Base-by-base conservation (phyloP, 805 yeast species). In the Suhomyces kilbournensis region DNA sequence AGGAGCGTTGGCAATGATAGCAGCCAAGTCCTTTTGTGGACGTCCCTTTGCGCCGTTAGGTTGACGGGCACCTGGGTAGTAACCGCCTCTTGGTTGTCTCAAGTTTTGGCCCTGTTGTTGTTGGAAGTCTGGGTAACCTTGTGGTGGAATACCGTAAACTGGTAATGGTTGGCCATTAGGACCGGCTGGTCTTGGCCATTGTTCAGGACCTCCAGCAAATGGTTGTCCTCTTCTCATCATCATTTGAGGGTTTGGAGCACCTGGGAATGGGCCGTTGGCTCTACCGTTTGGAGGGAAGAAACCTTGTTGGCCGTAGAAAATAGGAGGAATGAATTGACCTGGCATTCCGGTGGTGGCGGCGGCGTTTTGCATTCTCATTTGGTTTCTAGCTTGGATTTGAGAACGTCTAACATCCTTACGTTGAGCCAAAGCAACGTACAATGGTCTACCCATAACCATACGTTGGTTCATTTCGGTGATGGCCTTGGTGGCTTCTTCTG, bases 401-500 rank as follows among this genome's bases (percentile, higher is more conserved):
- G 90, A 83, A 73, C 96, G 88, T 84, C 99, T 91, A 53, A 90
- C 96, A 65, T 93, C 99, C 80, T 90, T 93, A 76, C 97, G 89
- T 84, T 94, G 99, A 64, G 99, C 99, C 69, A 94, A 85, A 56
- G 97, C 97, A 76, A 94, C 99, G 74, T 93, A 94, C 70, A 94
- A 82, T 67, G 98, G 99, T 83, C 94, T 94, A 71, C 92, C 90
- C 64, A 84, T 86, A 64, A 94, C 84, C 86, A 93, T 88, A 72
- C 91, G 88, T 79, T 91, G 97, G 84, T 93, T 91, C 97, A 93
- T 92, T 81, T 93, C 99, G 64, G 93, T 82, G 72, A 93, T 90
- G 60, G 99, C 99, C 79, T 90, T 91, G 67, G 97, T 89, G 63
- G 99, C 99, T 84, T 94, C 99, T 76, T 94, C 99, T 69, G 98